Percentiles rank a stretch among this genome's conserved stretches.
These are phyloP conservation scores for Ambrosiella cleistominuta DNA, from an alignment of 2,329 filamentous ascomycete species.

Conservation along the genomic window DNA sequence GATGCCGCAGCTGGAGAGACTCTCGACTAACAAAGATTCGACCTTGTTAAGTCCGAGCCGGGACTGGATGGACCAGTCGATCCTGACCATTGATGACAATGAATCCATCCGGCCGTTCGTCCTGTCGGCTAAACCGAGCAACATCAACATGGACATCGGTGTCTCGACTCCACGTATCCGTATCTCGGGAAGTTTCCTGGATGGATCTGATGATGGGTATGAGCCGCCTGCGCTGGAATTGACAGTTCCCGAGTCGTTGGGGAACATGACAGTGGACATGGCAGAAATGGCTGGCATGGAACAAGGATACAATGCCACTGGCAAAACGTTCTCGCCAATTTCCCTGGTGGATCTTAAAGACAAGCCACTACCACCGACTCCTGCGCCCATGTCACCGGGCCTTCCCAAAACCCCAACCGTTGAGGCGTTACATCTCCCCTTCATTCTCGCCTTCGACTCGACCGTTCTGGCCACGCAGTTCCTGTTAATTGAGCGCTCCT, in stretches of 20 bases:
- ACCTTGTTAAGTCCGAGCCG: conserved; percentile 19
- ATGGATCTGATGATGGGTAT: conserved; percentile 29
- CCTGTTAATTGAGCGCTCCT: conserved; percentile 72
- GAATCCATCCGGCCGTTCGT: conserved; percentile 25
- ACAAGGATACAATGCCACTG: conserved; percentile 28
- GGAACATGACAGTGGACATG: too few relatives aligned
- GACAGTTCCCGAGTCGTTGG: too few relatives aligned
- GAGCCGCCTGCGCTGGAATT: too few relatives aligned
- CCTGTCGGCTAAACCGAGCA: conserved; percentile 31
- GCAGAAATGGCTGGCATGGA: conserved; percentile 17
- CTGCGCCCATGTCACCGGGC: conserved; percentile 24
- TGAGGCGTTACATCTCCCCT: conserved; percentile 48
- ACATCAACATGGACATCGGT: conserved; percentile 30
- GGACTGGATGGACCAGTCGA: conserved; percentile 38
- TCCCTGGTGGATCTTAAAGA: conserved; percentile 22
- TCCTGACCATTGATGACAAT: conserved; percentile 18
- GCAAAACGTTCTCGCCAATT: conserved; percentile 21
- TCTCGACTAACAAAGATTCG: conserved; percentile 21
- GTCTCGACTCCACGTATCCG: conserved; percentile 16
- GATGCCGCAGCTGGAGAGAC: conserved; percentile 58
- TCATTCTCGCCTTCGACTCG: conserved; percentile 66
- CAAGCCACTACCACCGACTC: conserved; percentile 32
- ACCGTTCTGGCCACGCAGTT: conserved; percentile 66
- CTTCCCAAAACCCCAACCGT: conserved; percentile 20
- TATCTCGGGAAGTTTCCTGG: conserved; percentile 26